Percentiles rank a stretch among this genome's conserved stretches.
Evolutionary conservation across 2,329 filamentous ascomycete genomes (phyloP).

Genomic region (Xylariaceae sp.): DNA sequence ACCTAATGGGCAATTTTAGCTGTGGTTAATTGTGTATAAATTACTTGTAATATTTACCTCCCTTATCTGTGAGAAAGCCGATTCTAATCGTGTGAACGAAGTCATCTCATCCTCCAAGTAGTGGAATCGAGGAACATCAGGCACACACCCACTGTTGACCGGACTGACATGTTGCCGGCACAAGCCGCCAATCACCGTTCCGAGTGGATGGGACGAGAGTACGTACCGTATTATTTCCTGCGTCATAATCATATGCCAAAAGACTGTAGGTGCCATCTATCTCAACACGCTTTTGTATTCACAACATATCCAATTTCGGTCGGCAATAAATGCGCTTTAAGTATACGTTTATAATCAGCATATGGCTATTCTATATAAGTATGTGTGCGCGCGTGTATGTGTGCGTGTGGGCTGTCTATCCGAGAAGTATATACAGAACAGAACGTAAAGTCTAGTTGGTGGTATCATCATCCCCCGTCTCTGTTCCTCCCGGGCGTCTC

Average conservation of each 20-base stretch:
- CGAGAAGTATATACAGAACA: slow-evolving; percentile 22
- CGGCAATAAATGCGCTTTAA: too few relatives aligned
- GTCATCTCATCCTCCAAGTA: too few relatives aligned
- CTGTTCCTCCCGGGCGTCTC: not conserved
- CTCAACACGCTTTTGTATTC: too few relatives aligned
- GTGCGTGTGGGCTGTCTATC: slow-evolving; percentile 8
- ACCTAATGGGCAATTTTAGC: too few relatives aligned
- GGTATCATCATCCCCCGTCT: slow-evolving; percentile 19
- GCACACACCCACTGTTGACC: not conserved
- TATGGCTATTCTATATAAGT: not conserved
- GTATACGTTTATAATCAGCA: not conserved
- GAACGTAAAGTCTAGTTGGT: slow-evolving; percentile 8
- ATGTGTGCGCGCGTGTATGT: not conserved
- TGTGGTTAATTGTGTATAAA: too few relatives aligned
- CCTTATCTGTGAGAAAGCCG: too few relatives aligned
- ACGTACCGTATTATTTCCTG: slow-evolving; percentile 6
- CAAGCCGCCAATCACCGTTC: slow-evolving; percentile 15
- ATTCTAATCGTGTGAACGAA: too few relatives aligned
- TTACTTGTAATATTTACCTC: too few relatives aligned
- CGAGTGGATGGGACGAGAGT: not conserved
- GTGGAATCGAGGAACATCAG: not conserved
- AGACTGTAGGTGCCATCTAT: not conserved
- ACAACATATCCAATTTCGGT: too few relatives aligned
- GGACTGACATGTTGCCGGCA: slow-evolving; percentile 3
- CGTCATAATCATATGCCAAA: slow-evolving; percentile 29